These are phyloP conservation scores for Phytophthora crassamura DNA, from an alignment of 352 stramenopile genomes.

Conservation along the genomic window DNA sequence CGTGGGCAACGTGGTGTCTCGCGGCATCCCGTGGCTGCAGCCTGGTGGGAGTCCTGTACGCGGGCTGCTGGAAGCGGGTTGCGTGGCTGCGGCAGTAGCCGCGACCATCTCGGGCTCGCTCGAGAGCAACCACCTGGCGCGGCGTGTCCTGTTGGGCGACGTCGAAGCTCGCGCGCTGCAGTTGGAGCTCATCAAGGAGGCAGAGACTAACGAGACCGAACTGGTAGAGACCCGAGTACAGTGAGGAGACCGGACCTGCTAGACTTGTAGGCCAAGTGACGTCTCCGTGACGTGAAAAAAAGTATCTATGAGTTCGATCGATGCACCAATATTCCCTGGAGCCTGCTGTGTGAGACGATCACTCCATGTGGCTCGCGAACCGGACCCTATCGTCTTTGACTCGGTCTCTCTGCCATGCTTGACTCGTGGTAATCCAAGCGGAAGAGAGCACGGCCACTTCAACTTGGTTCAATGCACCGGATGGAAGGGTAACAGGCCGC, in stretches of 20 bases:
- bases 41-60: constrained; percentile 37
- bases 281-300: constrained; percentile 9
- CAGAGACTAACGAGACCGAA: constrained; percentile 18
- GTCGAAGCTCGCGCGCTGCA: constrained; percentile 24
- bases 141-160: constrained; percentile 37
- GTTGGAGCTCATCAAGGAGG: constrained; percentile 17
- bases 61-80: constrained; percentile 45
- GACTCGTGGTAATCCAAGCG: constrained; percentile 15
- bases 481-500: too few relatives aligned
- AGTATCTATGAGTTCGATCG: constrained; percentile 6
- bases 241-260: constrained; percentile 17
- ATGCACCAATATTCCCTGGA: neutral
- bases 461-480: constrained; percentile 18
- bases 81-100: constrained; percentile 41
- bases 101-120: constrained; percentile 50
- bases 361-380: too few relatives aligned
- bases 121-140: constrained; percentile 37
- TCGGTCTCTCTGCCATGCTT: constrained; percentile 9
- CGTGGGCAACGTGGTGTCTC: constrained; percentile 47
- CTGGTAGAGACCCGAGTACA: constrained; percentile 23
- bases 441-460: constrained; percentile 29
- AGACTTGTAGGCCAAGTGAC: constrained; percentile 1
- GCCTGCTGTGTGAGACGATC: constrained; percentile 12
- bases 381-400: too few relatives aligned
- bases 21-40: constrained; percentile 46